These are phyloP conservation scores for Colletotrichum sp. DNA, from an alignment of 2,329 filamentous ascomycete genomes.

Conservation along the genomic window DNA sequence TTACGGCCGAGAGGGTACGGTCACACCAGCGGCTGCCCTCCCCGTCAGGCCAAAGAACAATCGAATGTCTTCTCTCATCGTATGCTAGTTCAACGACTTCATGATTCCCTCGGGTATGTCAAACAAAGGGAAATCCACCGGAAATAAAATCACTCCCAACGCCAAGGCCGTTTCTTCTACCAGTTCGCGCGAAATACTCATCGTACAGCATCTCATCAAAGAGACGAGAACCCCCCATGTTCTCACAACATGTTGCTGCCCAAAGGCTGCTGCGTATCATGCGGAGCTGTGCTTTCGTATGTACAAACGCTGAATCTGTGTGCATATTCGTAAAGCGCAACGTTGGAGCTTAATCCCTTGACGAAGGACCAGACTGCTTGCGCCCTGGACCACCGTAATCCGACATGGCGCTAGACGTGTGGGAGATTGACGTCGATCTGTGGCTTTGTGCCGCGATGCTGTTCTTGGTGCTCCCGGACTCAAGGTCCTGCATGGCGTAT, in stretches of 20 bases:
- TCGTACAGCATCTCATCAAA: background rate
- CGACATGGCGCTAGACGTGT: background rate
- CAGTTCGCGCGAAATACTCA: background rate
- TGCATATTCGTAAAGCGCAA: background rate
- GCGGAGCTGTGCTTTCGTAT: background rate
- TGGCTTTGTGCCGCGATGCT: background rate
- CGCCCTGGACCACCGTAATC: background rate
- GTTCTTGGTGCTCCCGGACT: background rate
- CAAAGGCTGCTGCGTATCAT: background rate
- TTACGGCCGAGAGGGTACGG: background rate
- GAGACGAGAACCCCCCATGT: background rate
- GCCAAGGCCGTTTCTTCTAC: background rate
- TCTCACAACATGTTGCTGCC: background rate
- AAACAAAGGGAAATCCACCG: background rate
- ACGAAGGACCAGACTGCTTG: background rate
- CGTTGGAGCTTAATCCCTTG: background rate
- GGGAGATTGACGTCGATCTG: constrained; percentile 2
- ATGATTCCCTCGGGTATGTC: background rate
- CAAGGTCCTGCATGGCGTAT: background rate
- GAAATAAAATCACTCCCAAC: background rate
- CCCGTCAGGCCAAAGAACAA: background rate
- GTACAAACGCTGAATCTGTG: background rate
- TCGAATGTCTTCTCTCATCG: background rate
- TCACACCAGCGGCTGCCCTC: background rate
- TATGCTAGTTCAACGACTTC: background rate